Base-by-base conservation (phyloP, 78 protist species). In the slime mould (Dictyostelium discoideum) region DNA sequence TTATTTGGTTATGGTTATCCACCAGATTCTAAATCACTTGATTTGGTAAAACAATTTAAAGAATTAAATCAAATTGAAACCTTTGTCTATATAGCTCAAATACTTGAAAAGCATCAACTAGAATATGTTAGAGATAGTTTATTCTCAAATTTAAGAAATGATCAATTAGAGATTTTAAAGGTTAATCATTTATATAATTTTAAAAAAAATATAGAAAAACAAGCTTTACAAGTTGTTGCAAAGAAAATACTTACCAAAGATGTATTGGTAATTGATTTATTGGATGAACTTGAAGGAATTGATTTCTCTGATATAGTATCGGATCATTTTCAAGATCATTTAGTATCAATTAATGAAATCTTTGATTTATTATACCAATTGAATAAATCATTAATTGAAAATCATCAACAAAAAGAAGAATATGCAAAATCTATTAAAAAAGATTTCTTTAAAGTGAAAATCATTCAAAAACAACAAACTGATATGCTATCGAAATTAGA, bases 81-180 rank as follows among this genome's bases (percentile, higher is more conserved):
- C 3, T 74, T 37, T 74, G 40, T 74, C 37, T 74, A 74, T 74
- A 13, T 74, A 74, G 26, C 40, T 29, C 40, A 74, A 26, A 37
- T 26, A 37, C 5, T 26, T 37, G 81, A 74, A 37, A 74, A 37
- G 11, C 39, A 37, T 26, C 81, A 74, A 32, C 18, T 29, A 5
- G 81, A 74, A 7, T 74, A 14, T 18, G 20, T 74, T 37, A 74
- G n/a, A 74, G 81, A 74, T 74, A 37, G 46, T 74, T 74, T 73
- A 73, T 74, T 74, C 3, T 26, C 81, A 32, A 29, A 74, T 37
- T 74, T 74, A 74, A 74, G 81, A 74, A 74, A 74, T 74, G 81
- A 74, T 37, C 40, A 37, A 74, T 74, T 74, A 18, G 81, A 74
- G 40, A 26, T 74, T 74, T 74, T 29, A 32, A 74, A 37, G 40